phyloP scores from a whole-genome alignment of 345 rosid genomes.

The Bruguiera sexangula region DNA sequence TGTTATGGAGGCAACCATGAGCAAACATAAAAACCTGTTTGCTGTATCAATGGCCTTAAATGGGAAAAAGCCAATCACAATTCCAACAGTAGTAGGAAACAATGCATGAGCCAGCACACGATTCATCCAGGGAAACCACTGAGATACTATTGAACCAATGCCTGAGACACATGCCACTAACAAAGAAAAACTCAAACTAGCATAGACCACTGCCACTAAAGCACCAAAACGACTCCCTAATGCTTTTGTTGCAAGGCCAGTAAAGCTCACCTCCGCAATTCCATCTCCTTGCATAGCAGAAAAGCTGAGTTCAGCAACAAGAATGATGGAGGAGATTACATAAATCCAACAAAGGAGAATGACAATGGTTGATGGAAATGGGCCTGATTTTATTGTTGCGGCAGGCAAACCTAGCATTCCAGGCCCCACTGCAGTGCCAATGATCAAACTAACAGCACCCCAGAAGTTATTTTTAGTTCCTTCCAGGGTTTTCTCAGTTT shows the following conservation, averaged over 20 bases:
- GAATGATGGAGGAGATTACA: constrained; percentile 75
- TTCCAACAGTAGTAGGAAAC: constrained; percentile 57
- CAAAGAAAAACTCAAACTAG: constrained; percentile 77
- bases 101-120: constrained; percentile 52
- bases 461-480: constrained; percentile 57
- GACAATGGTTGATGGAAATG: constrained; percentile 59
- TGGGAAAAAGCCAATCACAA: constrained; percentile 55
- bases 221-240: constrained; percentile 66
- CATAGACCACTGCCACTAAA: constrained; percentile 70
- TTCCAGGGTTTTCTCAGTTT: constrained; percentile 7
- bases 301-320: constrained; percentile 85
- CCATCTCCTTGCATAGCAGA: constrained; percentile 84
- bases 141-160: constrained; percentile 73
- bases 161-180: constrained; percentile 89
- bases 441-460: constrained; percentile 88
- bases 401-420: constrained; percentile 92
- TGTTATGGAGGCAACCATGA: constrained; percentile 74
- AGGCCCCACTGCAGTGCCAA: constrained; percentile 93
- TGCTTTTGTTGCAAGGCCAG: constrained; percentile 71
- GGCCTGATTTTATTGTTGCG: constrained; percentile 71
- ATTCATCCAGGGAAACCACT: constrained; percentile 74
- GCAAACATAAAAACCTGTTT: constrained; percentile 60
- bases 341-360: constrained; percentile 79
- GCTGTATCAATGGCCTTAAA: constrained; percentile 58
- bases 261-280: constrained; percentile 80